Evolutionary conservation across 2,329 filamentous ascomycete genomes (phyloP).

Genomic region (Trichoderma lentiforme): DNA sequence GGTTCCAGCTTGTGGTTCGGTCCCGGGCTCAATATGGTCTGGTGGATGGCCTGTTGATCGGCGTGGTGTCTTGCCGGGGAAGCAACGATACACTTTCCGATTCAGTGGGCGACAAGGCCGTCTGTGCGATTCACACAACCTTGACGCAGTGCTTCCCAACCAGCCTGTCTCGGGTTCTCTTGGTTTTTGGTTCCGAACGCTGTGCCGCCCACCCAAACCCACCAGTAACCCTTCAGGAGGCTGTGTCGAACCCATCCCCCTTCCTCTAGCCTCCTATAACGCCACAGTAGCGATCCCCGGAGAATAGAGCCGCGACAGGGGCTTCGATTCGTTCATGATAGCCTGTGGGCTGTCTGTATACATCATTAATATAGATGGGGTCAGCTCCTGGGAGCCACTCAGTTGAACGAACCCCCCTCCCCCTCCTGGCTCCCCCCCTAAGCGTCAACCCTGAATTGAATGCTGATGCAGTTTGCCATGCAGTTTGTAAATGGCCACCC

Average conservation of each 20-base stretch:
- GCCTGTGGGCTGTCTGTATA: background rate
- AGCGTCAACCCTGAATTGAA: background rate
- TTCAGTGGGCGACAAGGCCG: conserved; percentile 9
- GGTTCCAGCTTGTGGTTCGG: background rate
- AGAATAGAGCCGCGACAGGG: conserved; percentile 8
- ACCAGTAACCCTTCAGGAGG: background rate
- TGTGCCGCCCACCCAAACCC: background rate
- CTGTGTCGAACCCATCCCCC: background rate
- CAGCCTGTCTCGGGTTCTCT: background rate
- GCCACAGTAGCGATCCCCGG: conserved; percentile 4
- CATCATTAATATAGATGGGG: conserved; percentile 2
- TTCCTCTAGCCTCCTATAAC: background rate
- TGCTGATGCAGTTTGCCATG: conserved; percentile 19
- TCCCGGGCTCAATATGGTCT: background rate
- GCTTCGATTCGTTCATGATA: conserved; percentile 1
- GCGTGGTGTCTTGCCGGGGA: conserved; percentile 9
- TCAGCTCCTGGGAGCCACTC: background rate
- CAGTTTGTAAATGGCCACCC: conserved; percentile 15
- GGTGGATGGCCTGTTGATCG: conserved; percentile 15
- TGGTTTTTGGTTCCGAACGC: background rate
- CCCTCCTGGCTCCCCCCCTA: background rate
- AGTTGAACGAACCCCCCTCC: background rate
- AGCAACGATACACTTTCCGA: conserved; percentile 4
- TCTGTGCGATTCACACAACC: background rate
- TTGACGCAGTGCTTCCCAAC: conserved; percentile 13